Evolutionary conservation across 148 eudicot species (phyloP).

Genomic region (Cornus suecica): DNA sequence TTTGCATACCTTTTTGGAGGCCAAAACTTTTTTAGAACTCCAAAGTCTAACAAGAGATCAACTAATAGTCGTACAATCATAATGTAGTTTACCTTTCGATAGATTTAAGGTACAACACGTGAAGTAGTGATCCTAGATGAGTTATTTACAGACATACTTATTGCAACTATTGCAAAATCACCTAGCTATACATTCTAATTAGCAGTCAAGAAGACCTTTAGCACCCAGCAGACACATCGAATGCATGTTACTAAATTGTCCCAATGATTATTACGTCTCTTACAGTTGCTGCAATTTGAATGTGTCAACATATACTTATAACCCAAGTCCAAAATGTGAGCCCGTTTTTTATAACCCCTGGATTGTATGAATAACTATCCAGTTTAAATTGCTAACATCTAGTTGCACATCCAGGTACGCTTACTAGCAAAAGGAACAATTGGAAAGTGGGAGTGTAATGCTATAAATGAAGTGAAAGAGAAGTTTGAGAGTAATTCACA

Average conservation of each 20-base stretch:
- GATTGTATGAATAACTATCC: not conserved
- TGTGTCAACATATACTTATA: not conserved
- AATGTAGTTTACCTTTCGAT: not conserved
- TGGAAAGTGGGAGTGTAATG: not conserved
- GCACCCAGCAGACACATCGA: not conserved
- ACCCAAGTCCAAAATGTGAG: not conserved
- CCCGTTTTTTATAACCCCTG: not conserved
- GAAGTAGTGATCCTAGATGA: slow-evolving; percentile 7
- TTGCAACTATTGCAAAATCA: not conserved
- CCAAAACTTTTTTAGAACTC: not conserved
- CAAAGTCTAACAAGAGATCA: not conserved
- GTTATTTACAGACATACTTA: not conserved
- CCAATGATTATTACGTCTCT: not conserved
- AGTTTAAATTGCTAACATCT: not conserved
- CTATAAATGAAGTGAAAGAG: not conserved
- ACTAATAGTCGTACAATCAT: not conserved
- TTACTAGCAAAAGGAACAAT: not conserved
- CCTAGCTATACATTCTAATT: not conserved
- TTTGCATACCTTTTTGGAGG: not conserved
- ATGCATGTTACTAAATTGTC: not conserved
- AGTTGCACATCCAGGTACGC: not conserved
- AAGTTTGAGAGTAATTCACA: slow-evolving; percentile 16
- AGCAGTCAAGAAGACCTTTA: not conserved
- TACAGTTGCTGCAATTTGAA: not conserved
- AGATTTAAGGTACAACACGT: not conserved